A percentile compares a stretch with the other conserved stretches of the same genome.
These are phyloP conservation scores for Dalbergia cochinchinensis DNA, from an alignment of 306 rosid species.

Conservation along the genomic window DNA sequence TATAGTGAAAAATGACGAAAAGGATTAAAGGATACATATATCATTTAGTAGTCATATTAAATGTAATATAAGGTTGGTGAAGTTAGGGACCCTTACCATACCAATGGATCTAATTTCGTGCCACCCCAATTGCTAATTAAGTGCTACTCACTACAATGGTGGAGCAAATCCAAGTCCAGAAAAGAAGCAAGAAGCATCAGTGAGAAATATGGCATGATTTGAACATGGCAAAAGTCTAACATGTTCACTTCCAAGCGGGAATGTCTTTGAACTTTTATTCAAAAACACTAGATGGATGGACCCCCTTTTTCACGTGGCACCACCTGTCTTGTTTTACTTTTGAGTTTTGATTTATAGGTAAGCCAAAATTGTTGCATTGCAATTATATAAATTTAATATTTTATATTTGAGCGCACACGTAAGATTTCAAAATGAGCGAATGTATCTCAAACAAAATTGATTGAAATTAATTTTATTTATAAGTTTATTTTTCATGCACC, in stretches of 20 bases:
- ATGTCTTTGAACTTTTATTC: conserved; percentile 20
- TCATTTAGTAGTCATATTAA: no score
- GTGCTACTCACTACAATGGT: background rate
- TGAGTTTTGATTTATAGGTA: background rate
- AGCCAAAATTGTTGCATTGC: no score
- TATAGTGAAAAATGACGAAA: background rate
- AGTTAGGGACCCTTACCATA: background rate
- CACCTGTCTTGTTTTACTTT: background rate
- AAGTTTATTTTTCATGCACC: no score
- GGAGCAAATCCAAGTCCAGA: background rate
- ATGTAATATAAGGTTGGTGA: background rate
- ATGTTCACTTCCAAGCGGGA: conserved; percentile 33
- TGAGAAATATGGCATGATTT: background rate
- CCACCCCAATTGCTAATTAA: background rate
- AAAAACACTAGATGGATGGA: conserved; percentile 15
- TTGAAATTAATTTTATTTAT: no score
- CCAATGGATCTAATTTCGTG: conserved; percentile 6
- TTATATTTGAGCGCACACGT: no score
- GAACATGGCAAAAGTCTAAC: background rate
- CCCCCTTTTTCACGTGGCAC: background rate
- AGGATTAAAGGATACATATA: background rate
- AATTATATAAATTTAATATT: no score
- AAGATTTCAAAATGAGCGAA: no score
- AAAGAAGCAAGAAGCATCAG: background rate
- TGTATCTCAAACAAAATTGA: no score